phyloP scores from a whole-genome alignment of 441 rosid species.

The Pelargonium australe region DNA sequence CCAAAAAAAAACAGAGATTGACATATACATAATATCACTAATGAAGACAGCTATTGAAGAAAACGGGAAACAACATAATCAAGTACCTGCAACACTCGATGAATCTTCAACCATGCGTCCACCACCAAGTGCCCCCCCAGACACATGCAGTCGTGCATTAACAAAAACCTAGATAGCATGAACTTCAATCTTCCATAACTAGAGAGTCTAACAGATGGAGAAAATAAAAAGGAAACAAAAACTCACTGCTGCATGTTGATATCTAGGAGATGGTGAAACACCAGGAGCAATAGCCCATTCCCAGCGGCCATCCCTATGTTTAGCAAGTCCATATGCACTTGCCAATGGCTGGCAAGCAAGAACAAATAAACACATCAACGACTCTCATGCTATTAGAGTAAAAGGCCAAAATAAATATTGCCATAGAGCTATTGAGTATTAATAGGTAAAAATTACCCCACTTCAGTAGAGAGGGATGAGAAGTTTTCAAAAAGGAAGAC shows the following conservation, averaged over 20 bases:
- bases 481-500: not conserved
- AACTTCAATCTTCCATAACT: conserved; percentile 8
- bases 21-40: not conserved
- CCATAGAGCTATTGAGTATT: too few relatives aligned
- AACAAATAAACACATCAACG: not conserved
- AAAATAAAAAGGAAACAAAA: conserved; percentile 22
- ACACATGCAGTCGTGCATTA: conserved; percentile 93
- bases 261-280: conserved; percentile 96
- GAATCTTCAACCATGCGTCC: conserved; percentile 99
- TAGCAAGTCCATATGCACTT: conserved; percentile 97
- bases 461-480: not conserved
- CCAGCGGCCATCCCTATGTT: conserved; percentile 99
- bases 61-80: conserved; percentile 13
- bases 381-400: not conserved
- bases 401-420: not conserved
- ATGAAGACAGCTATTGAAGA: not conserved
- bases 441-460: not conserved
- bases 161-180: conserved; percentile 70
- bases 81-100: conserved; percentile 90
- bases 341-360: conserved; percentile 60
- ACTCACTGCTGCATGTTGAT: conserved; percentile 96
- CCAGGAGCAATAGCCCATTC: conserved; percentile 99
- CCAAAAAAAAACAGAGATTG: too few relatives aligned
- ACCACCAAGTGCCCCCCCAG: conserved; percentile 99
- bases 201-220: conserved; percentile 4